Evolutionary conservation across 1,284 basidiomycete species (phyloP), one percentile per base, ranked within the genome.

Genomic region (Meripilus lineatus): DNA sequence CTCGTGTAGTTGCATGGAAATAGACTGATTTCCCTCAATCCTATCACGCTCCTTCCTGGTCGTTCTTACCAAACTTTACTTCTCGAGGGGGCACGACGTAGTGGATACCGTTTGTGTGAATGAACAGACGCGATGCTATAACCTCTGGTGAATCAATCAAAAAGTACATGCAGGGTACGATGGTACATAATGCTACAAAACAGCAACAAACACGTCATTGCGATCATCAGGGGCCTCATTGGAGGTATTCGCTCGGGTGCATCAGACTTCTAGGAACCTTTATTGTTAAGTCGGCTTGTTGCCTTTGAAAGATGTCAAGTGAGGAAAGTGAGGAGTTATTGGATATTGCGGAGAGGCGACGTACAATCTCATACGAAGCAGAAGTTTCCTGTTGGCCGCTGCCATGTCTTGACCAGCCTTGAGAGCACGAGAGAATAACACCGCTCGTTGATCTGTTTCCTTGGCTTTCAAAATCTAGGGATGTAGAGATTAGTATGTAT

Each of bases 301-400:
- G 81, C 45, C 84, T 88, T n/a, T 44, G 46, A 43, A 28, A 45
- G 44, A 47, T 54, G 24, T 45, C 46, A 23, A 43, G 39, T 46
- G 17, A 30, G 17, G 21, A 35, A 17, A 20, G 22, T 10, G 28
- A 47, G 39, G 3, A 28, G 20, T 47, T 35, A 2, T 10, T 32
- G 22, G 43, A 30, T 23, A 28, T 26, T 17, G 8, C 32, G 30
- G 34, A 36, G 32, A 30, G 15, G 40, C 21, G 41, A 28, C 82
- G 56, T 55, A 88, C 83, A 90, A 59, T 55, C 77, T 69, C 81
- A 91, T 85, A 43, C 89, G 73, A 47, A 90, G 65, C 32, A 93
- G 63, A 24, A 91, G 60, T 58, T 89, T 89, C 49, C 81, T 69
- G 54, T 89, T 89, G 40, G 81, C 74, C 17, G 74, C 68, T 55